A percentile compares a stretch with the other conserved stretches of the same genome.
Evolutionary conservation across 345 rosid genomes (phyloP).

Genomic region (Geranium rotundifolium): DNA sequence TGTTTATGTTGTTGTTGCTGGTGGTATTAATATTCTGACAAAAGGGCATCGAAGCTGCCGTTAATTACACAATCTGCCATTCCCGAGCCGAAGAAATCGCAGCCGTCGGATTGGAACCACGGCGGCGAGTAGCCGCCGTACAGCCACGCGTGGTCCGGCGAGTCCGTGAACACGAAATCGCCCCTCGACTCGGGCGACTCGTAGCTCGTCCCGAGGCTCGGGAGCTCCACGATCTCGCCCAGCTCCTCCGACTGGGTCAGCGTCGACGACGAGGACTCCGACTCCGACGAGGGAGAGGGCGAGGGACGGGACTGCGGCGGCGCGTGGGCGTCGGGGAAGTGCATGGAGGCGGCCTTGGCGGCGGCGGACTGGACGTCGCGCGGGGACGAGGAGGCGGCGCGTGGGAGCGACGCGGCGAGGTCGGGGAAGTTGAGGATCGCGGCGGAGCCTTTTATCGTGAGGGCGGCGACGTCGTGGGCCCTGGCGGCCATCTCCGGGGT

Average conservation of each 20-base stretch:
- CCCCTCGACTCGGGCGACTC: neutral
- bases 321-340: neutral
- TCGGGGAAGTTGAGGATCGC: conserved; percentile 52
- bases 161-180: conserved; percentile 7
- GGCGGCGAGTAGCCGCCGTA: neutral
- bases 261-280: neutral
- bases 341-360: conserved; percentile 39
- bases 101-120: too few species aligned
- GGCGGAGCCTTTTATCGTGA: conserved; percentile 37
- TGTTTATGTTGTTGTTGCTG: too few species aligned
- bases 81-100: too few species aligned
- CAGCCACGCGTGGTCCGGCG: conserved; percentile 4
- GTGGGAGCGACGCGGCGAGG: conserved; percentile 31
- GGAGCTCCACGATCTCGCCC: conserved; percentile 34
- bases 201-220: conserved; percentile 20
- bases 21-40: neutral
- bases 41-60: conserved; percentile 6
- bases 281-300: conserved; percentile 11
- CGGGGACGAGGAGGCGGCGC: conserved; percentile 35
- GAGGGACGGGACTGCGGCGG: conserved; percentile 8
- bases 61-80: conserved; percentile 4
- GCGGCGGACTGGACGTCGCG: conserved; percentile 48
- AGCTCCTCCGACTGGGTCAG: conserved; percentile 12
- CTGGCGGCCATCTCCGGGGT: conserved; percentile 62
- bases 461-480: conserved; percentile 52